These are phyloP conservation scores for Setaria italica DNA, from an alignment of 202 grass and related monocot genomes.

Conservation along the genomic window DNA sequence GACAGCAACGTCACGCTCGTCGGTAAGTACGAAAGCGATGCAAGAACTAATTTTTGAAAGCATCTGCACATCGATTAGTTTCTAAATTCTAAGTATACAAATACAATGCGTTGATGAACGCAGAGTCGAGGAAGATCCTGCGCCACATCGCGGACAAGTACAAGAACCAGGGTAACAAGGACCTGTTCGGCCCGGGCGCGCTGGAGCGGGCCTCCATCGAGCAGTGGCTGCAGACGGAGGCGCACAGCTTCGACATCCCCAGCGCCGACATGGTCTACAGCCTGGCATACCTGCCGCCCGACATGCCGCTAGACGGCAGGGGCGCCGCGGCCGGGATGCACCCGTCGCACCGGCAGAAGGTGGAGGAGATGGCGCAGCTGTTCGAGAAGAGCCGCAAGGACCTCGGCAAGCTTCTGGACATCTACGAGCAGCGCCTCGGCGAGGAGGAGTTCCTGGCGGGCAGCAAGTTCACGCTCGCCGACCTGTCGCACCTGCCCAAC, in stretches of 20 bases:
- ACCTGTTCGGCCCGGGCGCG: constrained; percentile 58
- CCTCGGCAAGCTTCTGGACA: constrained; percentile 71
- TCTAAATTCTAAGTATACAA: background rate
- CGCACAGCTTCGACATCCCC: constrained; percentile 67
- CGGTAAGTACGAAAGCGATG: constrained; percentile 41
- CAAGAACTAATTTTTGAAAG: background rate
- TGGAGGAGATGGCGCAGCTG: constrained; percentile 40
- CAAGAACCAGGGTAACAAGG: constrained; percentile 47
- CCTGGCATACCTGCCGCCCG: constrained; percentile 48
- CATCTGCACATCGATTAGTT: background rate
- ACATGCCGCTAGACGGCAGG: constrained; percentile 29
- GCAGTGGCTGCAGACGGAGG: constrained; percentile 85
- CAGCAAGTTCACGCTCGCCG: constrained; percentile 70
- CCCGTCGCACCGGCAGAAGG: constrained; percentile 39
- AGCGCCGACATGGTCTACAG: constrained; percentile 69
- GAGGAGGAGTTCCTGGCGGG: constrained; percentile 66
- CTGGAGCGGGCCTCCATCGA: constrained; percentile 68
- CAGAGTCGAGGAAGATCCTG: constrained; percentile 74
- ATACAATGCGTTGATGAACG: background rate
- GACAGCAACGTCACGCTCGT: constrained; percentile 64
- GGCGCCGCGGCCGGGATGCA: background rate
- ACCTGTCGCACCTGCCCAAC: constrained; percentile 81
- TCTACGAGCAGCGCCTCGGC: constrained; percentile 70
- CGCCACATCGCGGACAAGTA: constrained; percentile 68
- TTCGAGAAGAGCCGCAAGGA: constrained; percentile 57